Conservation (phyloP, 352 stramenopile genomes). For the Phytophthora sp. region DNA sequence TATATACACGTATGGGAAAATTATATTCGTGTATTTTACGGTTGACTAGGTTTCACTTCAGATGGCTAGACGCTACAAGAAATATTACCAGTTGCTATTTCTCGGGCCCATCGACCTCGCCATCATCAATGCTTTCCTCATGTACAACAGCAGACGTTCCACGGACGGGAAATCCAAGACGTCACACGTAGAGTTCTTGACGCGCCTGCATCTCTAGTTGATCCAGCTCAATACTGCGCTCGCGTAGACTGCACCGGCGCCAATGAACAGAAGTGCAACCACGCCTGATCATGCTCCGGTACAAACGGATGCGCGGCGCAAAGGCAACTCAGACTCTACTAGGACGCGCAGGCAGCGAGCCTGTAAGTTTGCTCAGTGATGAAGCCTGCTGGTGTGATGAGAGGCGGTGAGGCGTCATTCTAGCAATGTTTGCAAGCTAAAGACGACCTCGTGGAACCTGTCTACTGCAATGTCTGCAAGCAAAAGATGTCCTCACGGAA, state of each 20-base stretch:
- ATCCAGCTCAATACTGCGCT: background rate
- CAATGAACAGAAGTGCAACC: background rate
- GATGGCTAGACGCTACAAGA: conserved; percentile 1
- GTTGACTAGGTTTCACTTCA: background rate
- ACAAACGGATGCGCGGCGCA: background rate
- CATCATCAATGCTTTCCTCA: conserved; percentile 12
- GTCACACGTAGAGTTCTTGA: background rate
- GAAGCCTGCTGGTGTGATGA: too few relatives aligned
- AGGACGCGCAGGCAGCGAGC: too few relatives aligned
- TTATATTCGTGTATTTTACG: background rate
- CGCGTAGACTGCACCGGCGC: background rate
- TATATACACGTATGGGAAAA: background rate
- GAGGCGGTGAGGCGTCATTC: too few relatives aligned
- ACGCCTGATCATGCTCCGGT: background rate
- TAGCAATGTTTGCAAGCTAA: too few relatives aligned
- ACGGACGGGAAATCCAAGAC: background rate
- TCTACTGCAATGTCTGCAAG: background rate
- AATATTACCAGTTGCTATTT: conserved; percentile 15
- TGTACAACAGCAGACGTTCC: conserved; percentile 1
- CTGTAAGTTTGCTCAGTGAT: too few relatives aligned
- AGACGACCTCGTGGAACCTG: too few relatives aligned
- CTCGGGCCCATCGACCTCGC: conserved; percentile 9
- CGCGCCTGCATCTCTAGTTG: background rate
- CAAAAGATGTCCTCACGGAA: background rate
- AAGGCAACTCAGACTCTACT: background rate